Conservation (phyloP, 176 grass and related monocot species). For the Phoenix dactylifera region DNA sequence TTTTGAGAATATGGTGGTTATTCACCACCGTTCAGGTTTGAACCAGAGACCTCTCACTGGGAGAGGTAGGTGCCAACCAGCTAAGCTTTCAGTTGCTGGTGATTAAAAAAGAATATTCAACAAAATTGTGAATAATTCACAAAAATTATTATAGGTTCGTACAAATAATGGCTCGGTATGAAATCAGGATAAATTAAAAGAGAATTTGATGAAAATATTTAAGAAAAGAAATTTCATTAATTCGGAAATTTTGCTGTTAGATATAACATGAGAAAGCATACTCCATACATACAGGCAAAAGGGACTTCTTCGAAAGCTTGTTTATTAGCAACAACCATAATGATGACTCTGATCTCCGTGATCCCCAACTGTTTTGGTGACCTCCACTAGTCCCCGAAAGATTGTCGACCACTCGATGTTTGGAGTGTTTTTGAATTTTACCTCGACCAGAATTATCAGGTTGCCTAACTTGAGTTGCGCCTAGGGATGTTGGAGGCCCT, state of each 20-base stretch:
- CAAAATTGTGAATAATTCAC: too few species aligned
- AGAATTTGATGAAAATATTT: too few species aligned
- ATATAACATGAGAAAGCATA: conserved; percentile 16
- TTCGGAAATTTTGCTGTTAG: neutral
- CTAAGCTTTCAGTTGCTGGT: too few species aligned
- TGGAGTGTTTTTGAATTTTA: conserved; percentile 61
- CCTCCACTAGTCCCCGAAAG: conserved; percentile 25
- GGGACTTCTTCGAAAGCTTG: conserved; percentile 81
- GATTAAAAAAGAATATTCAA: too few species aligned
- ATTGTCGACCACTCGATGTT: conserved; percentile 36
- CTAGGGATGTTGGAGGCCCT: conserved; percentile 24
- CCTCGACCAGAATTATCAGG: conserved; percentile 39
- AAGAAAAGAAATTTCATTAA: neutral
- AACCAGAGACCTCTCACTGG: too few species aligned
- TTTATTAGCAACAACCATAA: conserved; percentile 79
- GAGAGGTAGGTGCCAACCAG: too few species aligned
- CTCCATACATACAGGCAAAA: conserved; percentile 67
- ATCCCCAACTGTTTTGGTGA: conserved; percentile 48
- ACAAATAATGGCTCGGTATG: too few species aligned
- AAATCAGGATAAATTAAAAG: too few species aligned
- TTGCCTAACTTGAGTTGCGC: conserved; percentile 49
- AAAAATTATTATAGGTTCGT: too few species aligned
- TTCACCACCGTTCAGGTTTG: too few species aligned
- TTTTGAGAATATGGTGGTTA: too few species aligned
- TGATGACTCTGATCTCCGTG: conserved; percentile 62